Conservation (phyloP, 257 asterid species). For the Striga asiatica region DNA sequence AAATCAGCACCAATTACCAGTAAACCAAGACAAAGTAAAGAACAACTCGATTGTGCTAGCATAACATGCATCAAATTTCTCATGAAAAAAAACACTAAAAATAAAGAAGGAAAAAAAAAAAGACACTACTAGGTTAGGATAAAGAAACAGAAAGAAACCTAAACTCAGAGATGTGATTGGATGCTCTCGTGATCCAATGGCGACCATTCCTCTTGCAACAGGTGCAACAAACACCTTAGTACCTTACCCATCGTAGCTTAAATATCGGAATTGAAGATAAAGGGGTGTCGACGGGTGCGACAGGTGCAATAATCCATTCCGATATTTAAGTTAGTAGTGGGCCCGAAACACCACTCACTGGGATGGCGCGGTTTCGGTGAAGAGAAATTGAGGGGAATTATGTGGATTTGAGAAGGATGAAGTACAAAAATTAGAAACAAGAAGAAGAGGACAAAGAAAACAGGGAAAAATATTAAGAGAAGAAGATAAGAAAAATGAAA, state of each 20-base stretch:
- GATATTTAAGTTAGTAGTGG: constrained; percentile 59
- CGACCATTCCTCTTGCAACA: constrained; percentile 38
- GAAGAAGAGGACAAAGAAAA: too few relatives aligned
- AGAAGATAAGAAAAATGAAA: too few relatives aligned
- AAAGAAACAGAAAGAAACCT: constrained; percentile 23
- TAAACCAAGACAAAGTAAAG: background rate
- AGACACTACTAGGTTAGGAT: background rate
- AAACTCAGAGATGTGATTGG: constrained; percentile 56
- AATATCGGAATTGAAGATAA: constrained; percentile 46
- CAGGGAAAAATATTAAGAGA: too few relatives aligned
- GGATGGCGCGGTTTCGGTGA: too few relatives aligned
- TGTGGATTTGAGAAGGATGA: too few relatives aligned
- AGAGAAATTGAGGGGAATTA: too few relatives aligned
- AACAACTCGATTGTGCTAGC: too few relatives aligned
- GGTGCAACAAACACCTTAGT: constrained; percentile 38
- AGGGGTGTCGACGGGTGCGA: constrained; percentile 38
- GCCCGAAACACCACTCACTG: constrained; percentile 36
- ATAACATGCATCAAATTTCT: too few relatives aligned
- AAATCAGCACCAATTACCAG: background rate
- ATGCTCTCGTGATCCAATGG: constrained; percentile 46
- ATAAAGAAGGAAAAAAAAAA: background rate
- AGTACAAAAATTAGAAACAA: too few relatives aligned
- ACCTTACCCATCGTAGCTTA: constrained; percentile 43
- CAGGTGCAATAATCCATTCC: constrained; percentile 85
- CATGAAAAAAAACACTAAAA: too few relatives aligned